Conservation (phyloP, 495 filamentous ascomycete species). For the Podospora comata region DNA sequence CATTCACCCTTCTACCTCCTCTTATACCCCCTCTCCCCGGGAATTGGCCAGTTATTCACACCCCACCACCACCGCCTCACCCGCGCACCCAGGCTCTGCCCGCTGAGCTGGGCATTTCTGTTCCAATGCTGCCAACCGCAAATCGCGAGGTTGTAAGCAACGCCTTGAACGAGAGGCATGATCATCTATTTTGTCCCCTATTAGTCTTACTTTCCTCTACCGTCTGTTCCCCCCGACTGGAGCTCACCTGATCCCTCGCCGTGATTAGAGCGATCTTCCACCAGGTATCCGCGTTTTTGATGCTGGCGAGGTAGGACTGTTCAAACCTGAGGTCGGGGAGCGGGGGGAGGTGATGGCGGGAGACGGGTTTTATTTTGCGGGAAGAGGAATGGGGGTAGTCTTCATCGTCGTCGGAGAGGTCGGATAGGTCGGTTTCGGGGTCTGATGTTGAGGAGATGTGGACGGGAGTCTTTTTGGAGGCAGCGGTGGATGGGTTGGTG, state of each 20-base stretch:
- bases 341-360: slow-evolving; percentile 63
- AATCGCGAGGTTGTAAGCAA: slow-evolving; percentile 75
- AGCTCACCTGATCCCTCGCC: slow-evolving; percentile 72
- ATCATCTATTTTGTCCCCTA: slow-evolving; percentile 54
- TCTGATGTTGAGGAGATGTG: slow-evolving; percentile 32
- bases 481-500: slow-evolving; percentile 73
- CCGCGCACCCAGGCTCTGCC: slow-evolving; percentile 64
- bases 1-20: neutral
- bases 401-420: slow-evolving; percentile 36
- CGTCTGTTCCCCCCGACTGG: neutral
- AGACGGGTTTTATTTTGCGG: slow-evolving; percentile 48
- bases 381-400: slow-evolving; percentile 55
- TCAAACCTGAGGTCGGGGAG: slow-evolving; percentile 93
- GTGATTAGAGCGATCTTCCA: slow-evolving; percentile 80
- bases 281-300: slow-evolving; percentile 71
- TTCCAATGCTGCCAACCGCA: slow-evolving; percentile 85
- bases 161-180: slow-evolving; percentile 77
- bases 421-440: slow-evolving; percentile 27
- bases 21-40: slow-evolving; percentile 25
- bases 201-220: neutral
- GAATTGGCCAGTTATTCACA: slow-evolving; percentile 80
- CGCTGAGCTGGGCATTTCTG: slow-evolving; percentile 63
- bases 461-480: slow-evolving; percentile 54
- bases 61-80: slow-evolving; percentile 86
- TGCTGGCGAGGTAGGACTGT: slow-evolving; percentile 90